phyloP scores from a whole-genome alignment of 2,329 filamentous ascomycete genomes.

The Colletotrichum viniferum region DNA sequence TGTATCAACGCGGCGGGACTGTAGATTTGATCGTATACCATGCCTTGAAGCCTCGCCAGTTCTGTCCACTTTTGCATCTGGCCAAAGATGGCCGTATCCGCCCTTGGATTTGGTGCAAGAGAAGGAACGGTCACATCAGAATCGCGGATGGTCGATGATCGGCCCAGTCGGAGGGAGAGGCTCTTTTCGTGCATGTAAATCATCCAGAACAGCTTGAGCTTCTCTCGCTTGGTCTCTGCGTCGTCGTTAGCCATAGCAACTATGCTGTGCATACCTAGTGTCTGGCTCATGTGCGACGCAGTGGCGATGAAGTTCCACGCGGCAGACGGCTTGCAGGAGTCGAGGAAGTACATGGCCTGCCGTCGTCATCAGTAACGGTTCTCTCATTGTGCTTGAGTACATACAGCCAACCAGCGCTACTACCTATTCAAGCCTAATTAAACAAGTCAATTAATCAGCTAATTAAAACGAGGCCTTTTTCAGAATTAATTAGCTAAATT shows the following conservation, averaged over 20 bases:
- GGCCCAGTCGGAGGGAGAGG: conserved; percentile 28
- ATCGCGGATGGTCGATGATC: conserved; percentile 29
- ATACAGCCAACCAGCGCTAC: conserved; percentile 26
- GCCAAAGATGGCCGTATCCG: neutral
- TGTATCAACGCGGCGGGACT: conserved; percentile 27
- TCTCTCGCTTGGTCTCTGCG: conserved; percentile 3
- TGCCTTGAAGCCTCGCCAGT: conserved; percentile 24
- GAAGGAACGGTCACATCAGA: conserved; percentile 27
- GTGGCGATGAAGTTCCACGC: conserved; percentile 27
- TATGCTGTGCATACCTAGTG: conserved; percentile 25
- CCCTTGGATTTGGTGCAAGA: neutral
- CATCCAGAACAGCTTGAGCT: conserved; percentile 28
- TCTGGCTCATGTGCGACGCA: conserved; percentile 24
- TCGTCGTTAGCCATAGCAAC: conserved; percentile 5
- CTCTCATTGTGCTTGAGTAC: neutral
- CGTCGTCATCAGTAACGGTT: neutral
- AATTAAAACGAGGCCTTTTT: no score
- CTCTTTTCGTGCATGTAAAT: conserved; percentile 29
- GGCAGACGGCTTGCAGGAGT: conserved; percentile 22
- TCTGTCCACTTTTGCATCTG: conserved; percentile 21
- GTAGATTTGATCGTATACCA: conserved; percentile 31
- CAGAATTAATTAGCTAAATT: no score
- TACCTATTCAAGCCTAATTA: no score
- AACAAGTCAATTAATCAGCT: no score
- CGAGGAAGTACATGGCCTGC: conserved; percentile 23